phyloP scores from a whole-genome alignment of 495 filamentous ascomycete genomes.

The Aspergillus bridgeri region DNA sequence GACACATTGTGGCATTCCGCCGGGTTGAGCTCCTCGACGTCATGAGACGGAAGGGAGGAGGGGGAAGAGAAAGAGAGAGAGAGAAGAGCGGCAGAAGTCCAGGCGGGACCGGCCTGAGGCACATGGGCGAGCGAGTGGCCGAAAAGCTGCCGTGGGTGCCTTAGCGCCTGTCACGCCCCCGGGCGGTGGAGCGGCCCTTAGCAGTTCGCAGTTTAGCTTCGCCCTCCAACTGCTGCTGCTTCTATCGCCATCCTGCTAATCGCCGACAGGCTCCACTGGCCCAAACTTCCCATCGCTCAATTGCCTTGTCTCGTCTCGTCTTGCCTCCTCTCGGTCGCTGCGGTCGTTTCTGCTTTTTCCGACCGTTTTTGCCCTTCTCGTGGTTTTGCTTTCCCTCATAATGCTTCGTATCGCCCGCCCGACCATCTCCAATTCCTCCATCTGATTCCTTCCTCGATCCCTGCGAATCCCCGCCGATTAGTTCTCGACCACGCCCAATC shows the following conservation, averaged over 20 bases:
- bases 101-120: not conserved
- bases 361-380: not conserved
- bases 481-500: not conserved
- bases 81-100: not conserved
- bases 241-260: too few species aligned
- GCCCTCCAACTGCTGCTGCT: too few species aligned
- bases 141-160: not conserved
- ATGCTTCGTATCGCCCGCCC: not conserved
- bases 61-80: too few species aligned
- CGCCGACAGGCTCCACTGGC: too few species aligned
- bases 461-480: not conserved
- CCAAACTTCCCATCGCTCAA: too few species aligned
- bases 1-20: too few species aligned
- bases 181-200: not conserved
- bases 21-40: not conserved
- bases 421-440: not conserved
- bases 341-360: not conserved
- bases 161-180: too few species aligned
- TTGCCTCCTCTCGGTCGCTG: too few species aligned
- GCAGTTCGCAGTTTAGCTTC: too few species aligned
- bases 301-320: too few species aligned
- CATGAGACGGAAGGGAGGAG: not conserved
- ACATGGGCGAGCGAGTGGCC: slow-evolving; percentile 9
- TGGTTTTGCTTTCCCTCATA: not conserved
- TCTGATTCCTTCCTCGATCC: not conserved